Percentiles rank a stretch among this genome's conserved stretches.
phyloP scores from a whole-genome alignment of 495 filamentous ascomycete genomes.

The Penicillium canescens region DNA sequence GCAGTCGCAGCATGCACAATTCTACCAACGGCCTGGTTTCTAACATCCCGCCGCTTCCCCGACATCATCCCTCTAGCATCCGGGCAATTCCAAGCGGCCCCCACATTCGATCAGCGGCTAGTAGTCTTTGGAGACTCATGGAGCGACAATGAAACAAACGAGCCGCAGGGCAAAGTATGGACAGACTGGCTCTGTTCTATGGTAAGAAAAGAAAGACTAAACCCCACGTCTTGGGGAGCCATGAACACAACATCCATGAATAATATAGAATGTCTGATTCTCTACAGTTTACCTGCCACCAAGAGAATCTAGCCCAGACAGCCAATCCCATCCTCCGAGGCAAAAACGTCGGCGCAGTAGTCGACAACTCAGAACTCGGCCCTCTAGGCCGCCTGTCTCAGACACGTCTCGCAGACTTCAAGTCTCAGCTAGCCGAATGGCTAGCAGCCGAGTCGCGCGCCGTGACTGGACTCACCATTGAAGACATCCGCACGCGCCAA shows the following conservation, averaged over 20 bases:
- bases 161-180: constrained; percentile 40
- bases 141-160: constrained; percentile 45
- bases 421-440: constrained; percentile 44
- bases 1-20: constrained; percentile 36
- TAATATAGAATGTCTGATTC: not conserved
- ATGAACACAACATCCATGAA: no score
- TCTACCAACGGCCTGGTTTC: constrained; percentile 33
- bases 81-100: constrained; percentile 20
- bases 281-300: constrained; percentile 42
- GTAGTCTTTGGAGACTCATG: constrained; percentile 53
- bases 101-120: constrained; percentile 35
- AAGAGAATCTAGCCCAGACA: constrained; percentile 47
- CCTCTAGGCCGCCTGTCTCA: constrained; percentile 26
- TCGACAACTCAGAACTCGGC: constrained; percentile 38
- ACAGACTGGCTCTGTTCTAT: constrained; percentile 47
- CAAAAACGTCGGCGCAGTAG: constrained; percentile 39
- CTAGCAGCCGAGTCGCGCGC: constrained; percentile 30
- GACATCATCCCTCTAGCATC: constrained; percentile 21
- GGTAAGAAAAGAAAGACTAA: constrained; percentile 20
- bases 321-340: constrained; percentile 25
- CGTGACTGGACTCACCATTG: constrained; percentile 19
- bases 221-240: no score
- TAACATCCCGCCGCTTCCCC: constrained; percentile 29
- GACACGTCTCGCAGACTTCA: constrained; percentile 39
- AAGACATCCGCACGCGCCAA: constrained; percentile 23